Percentiles rank a stretch among this genome's conserved stretches.
Evolutionary conservation across 176 grass and related monocot genomes (phyloP).

Genomic region (Lolium rigidum): DNA sequence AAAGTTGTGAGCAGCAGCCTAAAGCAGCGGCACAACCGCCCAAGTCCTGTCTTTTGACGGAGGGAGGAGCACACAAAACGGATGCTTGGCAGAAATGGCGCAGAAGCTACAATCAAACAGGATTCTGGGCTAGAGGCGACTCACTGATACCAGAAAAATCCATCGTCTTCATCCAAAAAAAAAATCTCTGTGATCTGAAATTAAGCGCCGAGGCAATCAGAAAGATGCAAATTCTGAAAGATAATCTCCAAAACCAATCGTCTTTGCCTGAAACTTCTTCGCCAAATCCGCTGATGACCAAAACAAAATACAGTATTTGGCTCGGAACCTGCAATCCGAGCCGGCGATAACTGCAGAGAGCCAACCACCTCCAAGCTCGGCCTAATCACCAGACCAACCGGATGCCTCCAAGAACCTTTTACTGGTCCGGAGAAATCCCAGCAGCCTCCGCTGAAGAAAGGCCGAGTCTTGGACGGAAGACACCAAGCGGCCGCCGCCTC

Average conservation of each 20-base stretch:
- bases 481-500: background rate
- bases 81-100: background rate
- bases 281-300: constrained; percentile 15
- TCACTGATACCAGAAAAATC: background rate
- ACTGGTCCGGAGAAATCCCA: background rate
- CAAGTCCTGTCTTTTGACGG: constrained; percentile 6
- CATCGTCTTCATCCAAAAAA: background rate
- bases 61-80: background rate
- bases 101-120: constrained; percentile 4
- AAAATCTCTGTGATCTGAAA: constrained; percentile 17
- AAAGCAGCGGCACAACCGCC: constrained; percentile 32
- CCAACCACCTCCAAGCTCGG: background rate
- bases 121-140: background rate
- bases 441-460: background rate
- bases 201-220: constrained; percentile 11
- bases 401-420: constrained; percentile 28
- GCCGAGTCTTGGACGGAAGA: background rate
- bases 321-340: background rate
- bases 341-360: constrained; percentile 6
- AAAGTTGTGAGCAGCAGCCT: constrained; percentile 20
- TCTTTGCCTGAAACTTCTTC: background rate
- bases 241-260: background rate
- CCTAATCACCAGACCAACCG: constrained; percentile 10
- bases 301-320: background rate
- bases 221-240: constrained; percentile 15